These are phyloP conservation scores for Echeveria elegans DNA, from an alignment of 164 flowering plant genomes.

Conservation along the genomic window DNA sequence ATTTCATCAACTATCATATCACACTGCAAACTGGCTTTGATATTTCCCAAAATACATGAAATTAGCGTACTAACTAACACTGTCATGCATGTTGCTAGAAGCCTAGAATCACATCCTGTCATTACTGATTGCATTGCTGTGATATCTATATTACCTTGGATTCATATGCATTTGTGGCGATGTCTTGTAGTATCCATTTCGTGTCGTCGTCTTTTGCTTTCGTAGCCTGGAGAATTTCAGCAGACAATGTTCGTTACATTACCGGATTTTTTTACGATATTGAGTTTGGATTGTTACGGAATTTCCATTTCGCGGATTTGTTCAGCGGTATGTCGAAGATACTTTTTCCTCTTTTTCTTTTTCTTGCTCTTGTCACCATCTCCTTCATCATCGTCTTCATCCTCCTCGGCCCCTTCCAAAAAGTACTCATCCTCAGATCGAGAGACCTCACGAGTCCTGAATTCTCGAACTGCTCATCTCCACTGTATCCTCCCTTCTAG, in stretches of 20 bases:
- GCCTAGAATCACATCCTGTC: constrained; percentile 86
- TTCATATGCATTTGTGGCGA: constrained; percentile 71
- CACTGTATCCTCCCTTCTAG: constrained; percentile 39
- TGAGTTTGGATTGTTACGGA: too few relatives aligned
- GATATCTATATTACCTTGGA: constrained; percentile 74
- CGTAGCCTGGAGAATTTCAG: constrained; percentile 31
- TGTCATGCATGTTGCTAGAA: too few relatives aligned
- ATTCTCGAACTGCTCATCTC: constrained; percentile 87
- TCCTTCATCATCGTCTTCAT: constrained; percentile 12
- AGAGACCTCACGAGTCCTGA: constrained; percentile 61
- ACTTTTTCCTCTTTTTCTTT: constrained; percentile 90
- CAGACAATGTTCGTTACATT: not conserved
- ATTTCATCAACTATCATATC: too few relatives aligned
- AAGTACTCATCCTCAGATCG: constrained; percentile 41
- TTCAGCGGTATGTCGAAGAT: constrained; percentile 86
- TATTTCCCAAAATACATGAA: too few relatives aligned
- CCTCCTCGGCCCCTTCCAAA: constrained; percentile 31
- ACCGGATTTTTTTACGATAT: too few relatives aligned
- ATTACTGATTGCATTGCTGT: too few relatives aligned
- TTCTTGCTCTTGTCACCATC: constrained; percentile 20
- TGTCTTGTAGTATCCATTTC: constrained; percentile 80
- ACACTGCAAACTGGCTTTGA: too few relatives aligned
- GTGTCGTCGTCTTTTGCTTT: constrained; percentile 56
- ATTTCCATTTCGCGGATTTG: constrained; percentile 98
- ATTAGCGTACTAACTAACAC: too few relatives aligned